These are phyloP conservation scores for Terfezia claveryi DNA, from an alignment of 495 filamentous ascomycete genomes.

Conservation along the genomic window DNA sequence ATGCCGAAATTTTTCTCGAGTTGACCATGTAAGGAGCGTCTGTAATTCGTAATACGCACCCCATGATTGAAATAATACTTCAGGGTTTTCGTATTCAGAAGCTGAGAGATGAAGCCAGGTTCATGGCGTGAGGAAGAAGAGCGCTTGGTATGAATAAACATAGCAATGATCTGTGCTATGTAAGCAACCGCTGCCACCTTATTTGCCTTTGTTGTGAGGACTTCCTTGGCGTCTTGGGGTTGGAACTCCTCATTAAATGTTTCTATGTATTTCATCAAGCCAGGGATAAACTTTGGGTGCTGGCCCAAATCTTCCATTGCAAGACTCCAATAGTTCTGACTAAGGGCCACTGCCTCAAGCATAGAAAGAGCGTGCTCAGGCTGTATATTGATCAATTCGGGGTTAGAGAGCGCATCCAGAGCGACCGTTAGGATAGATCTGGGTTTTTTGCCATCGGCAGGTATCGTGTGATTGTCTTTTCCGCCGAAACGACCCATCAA, in stretches of 20 bases:
- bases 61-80: slow-evolving; percentile 55
- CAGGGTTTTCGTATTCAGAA: slow-evolving; percentile 44
- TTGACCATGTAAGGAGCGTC: slow-evolving; percentile 62
- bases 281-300: slow-evolving; percentile 46
- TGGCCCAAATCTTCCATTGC: slow-evolving; percentile 54
- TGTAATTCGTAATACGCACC: slow-evolving; percentile 53
- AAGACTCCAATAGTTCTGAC: slow-evolving; percentile 86
- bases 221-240: slow-evolving; percentile 23
- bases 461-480: slow-evolving; percentile 27
- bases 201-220: slow-evolving; percentile 30
- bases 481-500: slow-evolving; percentile 39
- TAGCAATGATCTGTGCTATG: slow-evolving; percentile 70
- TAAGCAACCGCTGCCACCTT: slow-evolving; percentile 54
- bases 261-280: slow-evolving; percentile 46
- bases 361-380: slow-evolving; percentile 44
- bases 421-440: slow-evolving; percentile 53
- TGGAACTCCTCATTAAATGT: slow-evolving; percentile 31
- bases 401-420: slow-evolving; percentile 45
- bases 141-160: slow-evolving; percentile 64
- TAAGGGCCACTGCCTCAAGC: slow-evolving; percentile 62
- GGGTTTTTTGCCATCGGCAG: slow-evolving; percentile 18
- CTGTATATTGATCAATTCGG: slow-evolving; percentile 32
- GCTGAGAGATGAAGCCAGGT: slow-evolving; percentile 33
- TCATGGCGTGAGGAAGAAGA: slow-evolving; percentile 36
- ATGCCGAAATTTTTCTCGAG: slow-evolving; percentile 64